A percentile compares a stretch with the other conserved stretches of the same genome.
Conservation (phyloP, 129 eudicot species). For the Artemisia tridentata region DNA sequence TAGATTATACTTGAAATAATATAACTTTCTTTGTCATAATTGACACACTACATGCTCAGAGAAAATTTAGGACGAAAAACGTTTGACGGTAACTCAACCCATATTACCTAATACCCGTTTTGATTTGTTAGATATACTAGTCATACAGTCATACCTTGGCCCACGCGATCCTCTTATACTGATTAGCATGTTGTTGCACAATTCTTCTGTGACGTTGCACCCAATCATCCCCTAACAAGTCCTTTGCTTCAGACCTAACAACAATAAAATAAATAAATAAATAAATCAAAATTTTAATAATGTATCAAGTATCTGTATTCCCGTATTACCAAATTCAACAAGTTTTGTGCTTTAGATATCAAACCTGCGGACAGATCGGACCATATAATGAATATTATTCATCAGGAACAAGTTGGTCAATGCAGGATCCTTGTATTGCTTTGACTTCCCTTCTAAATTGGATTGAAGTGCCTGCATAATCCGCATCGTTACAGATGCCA, state of each 20-base stretch:
- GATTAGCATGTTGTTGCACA: constrained; percentile 98
- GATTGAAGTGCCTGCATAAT: constrained; percentile 98
- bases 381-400: constrained; percentile 98
- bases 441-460: constrained; percentile 93
- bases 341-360: background rate
- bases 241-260: constrained; percentile 93
- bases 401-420: constrained; percentile 82
- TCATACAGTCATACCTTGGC: constrained; percentile 68
- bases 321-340: background rate
- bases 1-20: background rate
- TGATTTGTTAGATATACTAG: background rate
- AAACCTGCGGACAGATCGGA: constrained; percentile 96
- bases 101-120: too few species aligned
- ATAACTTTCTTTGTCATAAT: background rate
- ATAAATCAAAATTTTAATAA: background rate
- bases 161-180: constrained; percentile 93
- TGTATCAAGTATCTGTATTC: background rate
- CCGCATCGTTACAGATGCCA: constrained; percentile 91
- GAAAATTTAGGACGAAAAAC: too few species aligned
- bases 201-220: constrained; percentile 90
- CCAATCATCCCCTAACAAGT: constrained; percentile 97
- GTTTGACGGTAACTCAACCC: background rate
- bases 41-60: too few species aligned
- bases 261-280: background rate
- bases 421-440: constrained; percentile 87